phyloP scores from a whole-genome alignment of 257 asterid genomes.

The Ballota nigra region DNA sequence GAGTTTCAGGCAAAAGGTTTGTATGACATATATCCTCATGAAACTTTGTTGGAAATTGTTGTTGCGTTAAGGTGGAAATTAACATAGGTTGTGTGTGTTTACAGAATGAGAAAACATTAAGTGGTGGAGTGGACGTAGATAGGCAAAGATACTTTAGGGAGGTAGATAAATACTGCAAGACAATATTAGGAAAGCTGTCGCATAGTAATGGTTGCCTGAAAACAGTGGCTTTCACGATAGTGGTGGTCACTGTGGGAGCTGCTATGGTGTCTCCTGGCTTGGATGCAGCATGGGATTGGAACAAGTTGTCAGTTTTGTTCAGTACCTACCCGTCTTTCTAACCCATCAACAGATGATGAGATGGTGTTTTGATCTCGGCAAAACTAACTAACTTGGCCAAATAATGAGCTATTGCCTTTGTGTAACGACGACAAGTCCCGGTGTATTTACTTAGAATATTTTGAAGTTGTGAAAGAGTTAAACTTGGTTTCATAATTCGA shows the following conservation, averaged over 20 bases:
- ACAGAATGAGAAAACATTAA: slow-evolving; percentile 65
- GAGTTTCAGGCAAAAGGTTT: slow-evolving; percentile 64
- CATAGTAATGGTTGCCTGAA: slow-evolving; percentile 51
- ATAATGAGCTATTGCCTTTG: background rate
- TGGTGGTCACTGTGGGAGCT: slow-evolving; percentile 49
- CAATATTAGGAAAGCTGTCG: slow-evolving; percentile 43
- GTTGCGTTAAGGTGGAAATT: too few relatives aligned
- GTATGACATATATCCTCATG: background rate
- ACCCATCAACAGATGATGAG: background rate
- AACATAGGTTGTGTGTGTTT: slow-evolving; percentile 1
- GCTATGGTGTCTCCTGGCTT: slow-evolving; percentile 37
- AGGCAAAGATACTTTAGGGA: slow-evolving; percentile 41
- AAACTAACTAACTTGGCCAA: background rate
- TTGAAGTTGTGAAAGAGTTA: background rate
- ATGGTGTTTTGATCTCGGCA: background rate
- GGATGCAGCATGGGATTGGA: slow-evolving; percentile 45
- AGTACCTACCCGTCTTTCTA: background rate
- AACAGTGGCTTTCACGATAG: slow-evolving; percentile 31
- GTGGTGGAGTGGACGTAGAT: slow-evolving; percentile 41
- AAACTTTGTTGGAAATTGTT: background rate
- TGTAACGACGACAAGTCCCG: background rate
- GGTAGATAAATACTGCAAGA: slow-evolving; percentile 61
- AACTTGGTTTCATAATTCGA: background rate
- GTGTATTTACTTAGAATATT: background rate
- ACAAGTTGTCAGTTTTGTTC: slow-evolving; percentile 30